Percentiles rank a stretch among this genome's conserved stretches.
Evolutionary conservation across 2,329 filamentous ascomycete species (phyloP).

Genomic region (Botryosphaeria dothidea): DNA sequence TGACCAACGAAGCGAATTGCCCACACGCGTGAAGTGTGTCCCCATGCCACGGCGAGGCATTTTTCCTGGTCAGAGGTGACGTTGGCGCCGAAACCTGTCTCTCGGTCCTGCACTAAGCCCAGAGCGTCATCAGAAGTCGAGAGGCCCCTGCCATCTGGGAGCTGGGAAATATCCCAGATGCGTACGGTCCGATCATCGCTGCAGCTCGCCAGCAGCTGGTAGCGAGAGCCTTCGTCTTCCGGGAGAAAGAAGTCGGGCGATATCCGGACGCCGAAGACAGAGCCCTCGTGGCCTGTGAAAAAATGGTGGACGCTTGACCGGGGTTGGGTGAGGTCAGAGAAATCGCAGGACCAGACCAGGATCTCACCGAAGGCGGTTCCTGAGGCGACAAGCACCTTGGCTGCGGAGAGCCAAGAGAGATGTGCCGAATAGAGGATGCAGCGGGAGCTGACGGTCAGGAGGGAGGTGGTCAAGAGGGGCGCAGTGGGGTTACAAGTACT

Average conservation of each 20-base stretch:
- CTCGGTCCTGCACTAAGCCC: conserved; percentile 32
- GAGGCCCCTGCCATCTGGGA: conserved; percentile 27
- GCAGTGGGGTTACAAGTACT: background rate
- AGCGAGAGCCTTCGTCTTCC: conserved; percentile 40
- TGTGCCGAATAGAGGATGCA: conserved; percentile 88
- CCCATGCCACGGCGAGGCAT: conserved; percentile 75
- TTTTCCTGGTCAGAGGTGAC: conserved; percentile 17
- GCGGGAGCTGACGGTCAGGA: conserved; percentile 65
- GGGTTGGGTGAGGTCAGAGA: conserved; percentile 27
- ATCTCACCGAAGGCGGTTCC: conserved; percentile 96
- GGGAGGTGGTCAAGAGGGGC: conserved; percentile 41
- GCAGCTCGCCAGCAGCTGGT: conserved; percentile 81
- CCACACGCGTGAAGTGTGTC: conserved; percentile 90
- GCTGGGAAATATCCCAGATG: conserved; percentile 78
- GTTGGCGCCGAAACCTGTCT: conserved; percentile 48
- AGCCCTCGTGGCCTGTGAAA: conserved; percentile 79
- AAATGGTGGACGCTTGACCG: conserved; percentile 52
- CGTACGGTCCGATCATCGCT: conserved; percentile 91
- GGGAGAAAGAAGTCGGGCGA: conserved; percentile 47
- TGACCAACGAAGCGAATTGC: conserved; percentile 63
- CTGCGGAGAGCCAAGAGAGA: conserved; percentile 61
- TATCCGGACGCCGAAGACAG: conserved; percentile 86
- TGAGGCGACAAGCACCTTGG: conserved; percentile 72
- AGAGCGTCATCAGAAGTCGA: conserved; percentile 29
- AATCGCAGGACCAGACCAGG: conserved; percentile 76